Conservation (phyloP, 225 moss, liverwort and hornwort genomes). For the Antitrichia curtipendula region DNA sequence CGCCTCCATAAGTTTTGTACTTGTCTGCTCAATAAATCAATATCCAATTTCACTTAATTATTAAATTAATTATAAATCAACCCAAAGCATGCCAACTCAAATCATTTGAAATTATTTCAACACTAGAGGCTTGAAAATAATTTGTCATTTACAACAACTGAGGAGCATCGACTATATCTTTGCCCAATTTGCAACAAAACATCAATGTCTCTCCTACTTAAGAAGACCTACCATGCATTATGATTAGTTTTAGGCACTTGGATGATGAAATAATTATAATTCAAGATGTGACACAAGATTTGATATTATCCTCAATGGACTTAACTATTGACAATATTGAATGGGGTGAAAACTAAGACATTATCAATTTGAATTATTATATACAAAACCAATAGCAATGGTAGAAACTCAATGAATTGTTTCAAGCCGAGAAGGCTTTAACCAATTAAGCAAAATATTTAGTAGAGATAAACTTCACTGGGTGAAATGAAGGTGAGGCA, state of each 20-base stretch:
- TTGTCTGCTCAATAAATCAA: neutral
- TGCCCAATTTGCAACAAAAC: neutral
- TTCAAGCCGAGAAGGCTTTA: neutral
- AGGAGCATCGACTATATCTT: neutral
- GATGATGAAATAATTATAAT: too few relatives aligned
- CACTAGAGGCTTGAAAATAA: neutral
- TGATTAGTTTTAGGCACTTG: fast-evolving
- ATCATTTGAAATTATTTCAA: neutral
- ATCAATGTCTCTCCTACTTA: neutral
- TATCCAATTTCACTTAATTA: neutral
- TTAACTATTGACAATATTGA: neutral
- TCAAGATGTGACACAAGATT: neutral
- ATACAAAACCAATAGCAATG: neutral
- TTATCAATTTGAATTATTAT: neutral
- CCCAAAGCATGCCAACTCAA: fast-evolving
- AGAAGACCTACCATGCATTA: neutral
- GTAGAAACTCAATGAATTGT: neutral
- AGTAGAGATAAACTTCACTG: neutral
- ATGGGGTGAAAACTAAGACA: too few relatives aligned
- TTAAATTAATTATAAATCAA: neutral
- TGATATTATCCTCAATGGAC: too few relatives aligned
- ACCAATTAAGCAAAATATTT: neutral
- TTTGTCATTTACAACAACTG: neutral
- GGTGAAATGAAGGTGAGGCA: neutral
- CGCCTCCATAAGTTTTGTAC: slow-evolving; percentile 16